phyloP scores from a whole-genome alignment of 31 red algal species.

The Pterothamnion heteromorphum region DNA sequence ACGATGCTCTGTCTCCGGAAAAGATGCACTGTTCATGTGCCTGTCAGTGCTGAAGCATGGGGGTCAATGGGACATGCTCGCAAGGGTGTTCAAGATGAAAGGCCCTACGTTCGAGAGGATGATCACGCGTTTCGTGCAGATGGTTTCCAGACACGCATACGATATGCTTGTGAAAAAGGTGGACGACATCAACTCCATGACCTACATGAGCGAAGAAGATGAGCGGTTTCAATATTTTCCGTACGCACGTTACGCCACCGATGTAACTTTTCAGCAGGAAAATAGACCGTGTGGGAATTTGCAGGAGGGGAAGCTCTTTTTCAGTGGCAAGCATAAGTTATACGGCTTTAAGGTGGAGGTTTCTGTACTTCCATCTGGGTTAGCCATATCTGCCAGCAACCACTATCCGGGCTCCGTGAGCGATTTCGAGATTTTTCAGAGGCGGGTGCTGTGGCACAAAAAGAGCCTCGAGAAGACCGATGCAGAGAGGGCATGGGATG shows the following conservation, averaged over 20 bases:
- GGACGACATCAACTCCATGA: neutral
- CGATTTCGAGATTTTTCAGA: conserved; percentile 39
- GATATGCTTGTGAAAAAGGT: neutral
- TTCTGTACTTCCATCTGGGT: conserved; percentile 10
- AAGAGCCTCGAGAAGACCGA: neutral
- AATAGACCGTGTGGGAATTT: neutral
- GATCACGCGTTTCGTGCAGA: neutral
- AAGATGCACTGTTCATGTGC: conserved; percentile 42
- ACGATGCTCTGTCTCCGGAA: conserved; percentile 25
- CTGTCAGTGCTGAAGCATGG: conserved; percentile 2
- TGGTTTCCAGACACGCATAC: neutral
- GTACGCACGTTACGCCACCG: conserved; percentile 14
- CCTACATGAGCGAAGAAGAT: neutral
- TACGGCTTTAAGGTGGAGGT: conserved; percentile 47
- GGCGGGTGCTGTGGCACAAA: neutral
- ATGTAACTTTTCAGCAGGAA: conserved; percentile 32
- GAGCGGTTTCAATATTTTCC: neutral
- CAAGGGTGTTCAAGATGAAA: neutral
- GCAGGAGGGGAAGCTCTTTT: conserved; percentile 47
- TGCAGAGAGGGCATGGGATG: neutral
- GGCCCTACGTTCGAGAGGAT: conserved; percentile 31
- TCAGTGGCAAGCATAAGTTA: conserved; percentile 52
- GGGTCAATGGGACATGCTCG: conserved; percentile 35
- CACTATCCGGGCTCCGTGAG: neutral
- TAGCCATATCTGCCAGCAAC: neutral